Base-by-base conservation (phyloP, 192 early-diverging fungal genomes). In the Entophlyctis luteolus region DNA sequence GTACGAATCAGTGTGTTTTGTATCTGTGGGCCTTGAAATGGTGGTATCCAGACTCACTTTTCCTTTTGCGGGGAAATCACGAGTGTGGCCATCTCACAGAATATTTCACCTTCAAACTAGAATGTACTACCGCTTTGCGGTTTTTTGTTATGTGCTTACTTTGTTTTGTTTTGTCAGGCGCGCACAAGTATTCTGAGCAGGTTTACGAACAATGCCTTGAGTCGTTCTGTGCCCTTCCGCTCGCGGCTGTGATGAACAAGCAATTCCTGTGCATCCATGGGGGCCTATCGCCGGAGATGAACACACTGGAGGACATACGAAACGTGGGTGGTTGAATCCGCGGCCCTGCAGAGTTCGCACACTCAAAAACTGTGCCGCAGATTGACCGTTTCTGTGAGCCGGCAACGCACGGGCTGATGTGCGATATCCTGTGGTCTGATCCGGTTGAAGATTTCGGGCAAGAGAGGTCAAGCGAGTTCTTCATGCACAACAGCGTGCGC, bases 71-170 rank as follows among this genome's bases (percentile, higher is more conserved):
- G 34, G 95, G 95, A 62, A 95, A 98, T 76, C 93, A 98, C 74
- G 95, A 98, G 75, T 96, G 94, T 75, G 83, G 93, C 62, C 95
- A 98, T 72, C 85, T 98, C 78, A 98, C 95, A 4, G 92, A 96
- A 67, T 95, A 96, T 73, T 98, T 96, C 72, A 96, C 93, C 1
- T 98, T 98, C 78, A 94, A 96, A 80, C 79, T 90, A n/a, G 95
- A 98, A 81, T 95, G 95, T 92, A 81, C 78, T 59, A n/a, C n/a
- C n/a, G n/a, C 62, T 42, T 27, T n/a, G 56, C 10, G 10, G 12
- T 53, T 28, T 53, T 8, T 34, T 16, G 32, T 37, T n/a, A n/a
- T n/a, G n/a, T n/a, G n/a, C n/a, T n/a, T n/a, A n/a, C n/a, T n/a
- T n/a, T 65, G 46, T 28, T 16, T 54, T 12, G 23, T 27, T 27